Evolutionary conservation across 1,284 basidiomycete genomes (phyloP).

Genomic region (Apiotrichum domesticum): DNA sequence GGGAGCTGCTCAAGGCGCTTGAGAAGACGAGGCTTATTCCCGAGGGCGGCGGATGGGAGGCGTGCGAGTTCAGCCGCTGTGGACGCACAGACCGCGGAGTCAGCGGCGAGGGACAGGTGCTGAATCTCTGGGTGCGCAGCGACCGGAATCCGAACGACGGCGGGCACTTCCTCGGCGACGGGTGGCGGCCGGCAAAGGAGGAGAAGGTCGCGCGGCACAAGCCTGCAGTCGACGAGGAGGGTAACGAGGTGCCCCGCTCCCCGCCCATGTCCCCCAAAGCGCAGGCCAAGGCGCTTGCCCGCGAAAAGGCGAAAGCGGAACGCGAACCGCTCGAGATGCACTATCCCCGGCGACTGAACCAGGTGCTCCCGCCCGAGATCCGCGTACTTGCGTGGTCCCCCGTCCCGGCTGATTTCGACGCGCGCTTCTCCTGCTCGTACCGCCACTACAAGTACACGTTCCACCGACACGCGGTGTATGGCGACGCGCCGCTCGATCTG

Average conservation of each 20-base stretch:
- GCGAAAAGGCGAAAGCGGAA: conserved; percentile 1
- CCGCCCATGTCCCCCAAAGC: too few species aligned
- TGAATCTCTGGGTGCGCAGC: conserved; percentile 83
- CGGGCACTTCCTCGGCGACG: conserved; percentile 24
- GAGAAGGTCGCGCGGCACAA: conserved; percentile 5
- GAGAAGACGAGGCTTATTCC: conserved; percentile 71
- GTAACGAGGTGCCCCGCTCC: background rate
- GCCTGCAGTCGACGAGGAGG: background rate
- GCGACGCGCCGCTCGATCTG: conserved; percentile 57
- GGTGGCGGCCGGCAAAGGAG: conserved; percentile 18
- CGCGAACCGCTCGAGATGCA: conserved; percentile 56
- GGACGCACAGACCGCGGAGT: conserved; percentile 94
- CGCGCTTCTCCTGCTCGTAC: conserved; percentile 78
- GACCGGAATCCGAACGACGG: conserved; percentile 29
- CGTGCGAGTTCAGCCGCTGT: conserved; percentile 83
- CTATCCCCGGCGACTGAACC: conserved; percentile 78
- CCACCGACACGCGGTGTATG: conserved; percentile 42
- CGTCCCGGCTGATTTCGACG: conserved; percentile 70
- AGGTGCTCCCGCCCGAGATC: conserved; percentile 82
- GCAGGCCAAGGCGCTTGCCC: conserved; percentile 1
- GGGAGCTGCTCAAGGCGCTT: conserved; percentile 74
- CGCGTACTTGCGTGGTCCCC: conserved; percentile 95
- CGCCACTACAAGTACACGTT: conserved; percentile 99
- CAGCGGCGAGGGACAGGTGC: conserved; percentile 87
- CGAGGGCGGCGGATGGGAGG: conserved; percentile 65